Evolutionary conservation across 495 filamentous ascomycete genomes (phyloP).

Genomic region (Daldinia concentrica): DNA sequence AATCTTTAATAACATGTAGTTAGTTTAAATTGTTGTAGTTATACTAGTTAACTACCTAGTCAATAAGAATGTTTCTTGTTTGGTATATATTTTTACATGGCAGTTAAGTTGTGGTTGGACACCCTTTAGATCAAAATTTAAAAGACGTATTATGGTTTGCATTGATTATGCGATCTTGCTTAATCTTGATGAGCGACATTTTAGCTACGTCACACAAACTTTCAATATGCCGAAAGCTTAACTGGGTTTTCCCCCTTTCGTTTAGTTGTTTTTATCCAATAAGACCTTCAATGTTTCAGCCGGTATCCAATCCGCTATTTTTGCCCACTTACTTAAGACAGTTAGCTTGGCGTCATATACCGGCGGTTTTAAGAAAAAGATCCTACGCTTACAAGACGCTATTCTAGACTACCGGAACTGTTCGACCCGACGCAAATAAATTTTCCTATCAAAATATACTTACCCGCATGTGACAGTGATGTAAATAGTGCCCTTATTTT

Average conservation of each 20-base stretch:
- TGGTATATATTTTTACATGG: background rate
- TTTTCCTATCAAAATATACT: background rate
- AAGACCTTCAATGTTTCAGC: conserved; percentile 22
- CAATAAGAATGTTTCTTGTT: background rate
- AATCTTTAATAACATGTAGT: background rate
- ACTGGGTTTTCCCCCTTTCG: background rate
- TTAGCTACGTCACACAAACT: background rate
- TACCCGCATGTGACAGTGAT: conserved; percentile 21
- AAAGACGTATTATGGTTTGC: background rate
- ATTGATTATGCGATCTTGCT: background rate
- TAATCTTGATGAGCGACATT: conserved; percentile 6
- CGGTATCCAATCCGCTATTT: background rate
- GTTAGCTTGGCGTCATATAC: conserved; percentile 10
- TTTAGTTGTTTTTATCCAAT: conserved; percentile 15
- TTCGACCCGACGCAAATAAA: conserved; percentile 4
- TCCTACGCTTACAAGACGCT: conserved; percentile 3
- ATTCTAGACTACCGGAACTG: conserved; percentile 20
- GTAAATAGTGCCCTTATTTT: background rate
- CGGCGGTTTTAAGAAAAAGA: conserved; percentile 3
- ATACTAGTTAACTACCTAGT: too few relatives aligned
- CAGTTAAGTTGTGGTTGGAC: background rate
- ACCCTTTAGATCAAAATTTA: background rate
- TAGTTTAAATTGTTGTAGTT: background rate
- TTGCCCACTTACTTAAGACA: background rate
- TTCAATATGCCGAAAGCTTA: background rate